Evolutionary conservation across 352 stramenopile genomes (phyloP).

Genomic region (Pythium rhizo-oryzae): DNA sequence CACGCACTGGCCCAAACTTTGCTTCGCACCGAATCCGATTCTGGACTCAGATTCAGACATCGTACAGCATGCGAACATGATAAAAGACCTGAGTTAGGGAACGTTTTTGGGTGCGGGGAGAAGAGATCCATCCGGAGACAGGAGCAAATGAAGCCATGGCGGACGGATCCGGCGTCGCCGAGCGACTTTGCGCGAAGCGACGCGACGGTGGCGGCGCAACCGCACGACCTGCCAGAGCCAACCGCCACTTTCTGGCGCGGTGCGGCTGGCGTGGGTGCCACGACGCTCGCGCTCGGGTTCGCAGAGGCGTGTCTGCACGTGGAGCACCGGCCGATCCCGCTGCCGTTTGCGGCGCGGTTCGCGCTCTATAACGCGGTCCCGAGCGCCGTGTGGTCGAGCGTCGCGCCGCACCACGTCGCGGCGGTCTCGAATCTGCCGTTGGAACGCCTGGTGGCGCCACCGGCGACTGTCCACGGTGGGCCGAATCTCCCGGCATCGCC

Average conservation of each 20-base stretch:
- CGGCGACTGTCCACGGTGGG: constrained; percentile 2
- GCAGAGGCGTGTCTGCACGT: constrained; percentile 63
- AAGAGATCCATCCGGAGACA: background rate
- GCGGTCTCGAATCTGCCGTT: constrained; percentile 36
- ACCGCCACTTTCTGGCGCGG: background rate
- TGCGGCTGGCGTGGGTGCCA: constrained; percentile 5
- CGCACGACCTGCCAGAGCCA: background rate
- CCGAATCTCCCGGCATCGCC: too few relatives aligned
- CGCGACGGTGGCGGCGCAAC: background rate
- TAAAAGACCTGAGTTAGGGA: background rate
- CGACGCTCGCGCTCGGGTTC: constrained; percentile 60
- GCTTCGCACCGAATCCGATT: background rate
- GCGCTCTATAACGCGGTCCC: constrained; percentile 62
- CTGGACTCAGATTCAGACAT: background rate
- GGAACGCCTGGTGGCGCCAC: constrained; percentile 34
- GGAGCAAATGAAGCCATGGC: constrained; percentile 25
- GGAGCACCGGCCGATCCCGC: constrained; percentile 58
- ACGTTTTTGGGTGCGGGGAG: background rate
- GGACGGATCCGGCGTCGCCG: constrained; percentile 7
- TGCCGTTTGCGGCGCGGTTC: constrained; percentile 65
- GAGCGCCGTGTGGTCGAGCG: constrained; percentile 63
- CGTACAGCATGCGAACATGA: constrained; percentile 5
- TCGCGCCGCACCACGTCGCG: constrained; percentile 50
- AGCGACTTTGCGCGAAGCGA: constrained; percentile 25
- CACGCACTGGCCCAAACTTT: background rate